Base-by-base conservation (phyloP, 306 rosid genomes). In the Senna tora region DNA sequence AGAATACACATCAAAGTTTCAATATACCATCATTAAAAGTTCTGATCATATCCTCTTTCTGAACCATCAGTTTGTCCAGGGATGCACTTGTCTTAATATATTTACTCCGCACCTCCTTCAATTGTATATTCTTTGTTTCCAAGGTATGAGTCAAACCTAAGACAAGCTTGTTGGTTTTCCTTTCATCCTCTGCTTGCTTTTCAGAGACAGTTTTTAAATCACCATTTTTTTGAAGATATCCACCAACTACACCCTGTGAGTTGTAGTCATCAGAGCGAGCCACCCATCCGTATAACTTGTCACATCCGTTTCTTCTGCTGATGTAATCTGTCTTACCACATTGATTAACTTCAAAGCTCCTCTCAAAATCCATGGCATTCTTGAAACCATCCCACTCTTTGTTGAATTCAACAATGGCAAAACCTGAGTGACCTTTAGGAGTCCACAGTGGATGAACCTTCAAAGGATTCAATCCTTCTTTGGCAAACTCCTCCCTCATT, bases 351-450 rank as follows among this genome's bases (percentile, higher is more conserved):
- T 76, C 83, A 77, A 89, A 89, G 51, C 87, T 86, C 55, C 74
- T 87, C 66, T 86, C 98, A 65, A 90, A 87, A 39, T 79, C 79
- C 76, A 87, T 81, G 0, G 92, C 96, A 80, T 83, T 69, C 14
- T 51, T 75, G 72, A 93, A 93, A 65, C 98, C 97, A 53, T 77
- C 82, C 97, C 96, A 90, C 28, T 82, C 86, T 41, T 66, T 75
- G 72, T 64, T 54, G 54, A 93, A 93, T 38, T 91, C 89, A 11
- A 89, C 85, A 28, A 89, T 41, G 3, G 92, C 96, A 78, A 76
- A 86, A 13, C 92, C 92, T 2, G 97, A 72, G 70, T 90, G 97
- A n/a, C 98, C 98, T 9, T 2, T 1, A 11, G 3, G 41, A 46
- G 52, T 83, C 98, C 97, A 93, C 14, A 90, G 34, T 3, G 97